phyloP scores from a whole-genome alignment of 2,329 filamentous ascomycete species.

The Orbilia brochopaga region DNA sequence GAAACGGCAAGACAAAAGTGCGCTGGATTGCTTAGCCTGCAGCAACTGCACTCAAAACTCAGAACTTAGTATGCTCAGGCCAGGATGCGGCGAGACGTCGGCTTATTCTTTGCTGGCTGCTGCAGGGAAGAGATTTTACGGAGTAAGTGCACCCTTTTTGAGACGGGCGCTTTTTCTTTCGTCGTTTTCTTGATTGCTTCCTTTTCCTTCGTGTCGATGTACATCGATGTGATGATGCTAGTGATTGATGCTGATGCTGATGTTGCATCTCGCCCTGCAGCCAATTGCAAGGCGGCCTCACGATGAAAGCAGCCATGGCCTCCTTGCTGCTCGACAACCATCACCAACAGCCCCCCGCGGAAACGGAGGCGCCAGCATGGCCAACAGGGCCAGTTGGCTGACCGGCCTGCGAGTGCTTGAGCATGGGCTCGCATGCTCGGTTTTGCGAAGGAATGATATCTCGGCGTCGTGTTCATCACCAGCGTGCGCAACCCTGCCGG shows the following conservation, averaged over 20 bases:
- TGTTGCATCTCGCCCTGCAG: not conserved
- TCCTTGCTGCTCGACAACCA: not conserved
- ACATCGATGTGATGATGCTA: not conserved
- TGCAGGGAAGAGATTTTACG: conserved; percentile 5
- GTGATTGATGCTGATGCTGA: not conserved
- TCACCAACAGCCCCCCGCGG: not conserved
- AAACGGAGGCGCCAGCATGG: not conserved
- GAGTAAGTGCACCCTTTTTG: not conserved
- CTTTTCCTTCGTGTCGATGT: not conserved
- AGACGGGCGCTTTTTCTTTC: conserved; percentile 7
- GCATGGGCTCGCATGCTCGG: not conserved
- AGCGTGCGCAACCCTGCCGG: not conserved
- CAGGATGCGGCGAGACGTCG: conserved; percentile 1
- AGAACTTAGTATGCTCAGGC: too few relatives aligned
- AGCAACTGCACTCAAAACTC: not conserved
- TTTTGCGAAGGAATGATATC: conserved; percentile 6
- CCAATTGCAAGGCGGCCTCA: not conserved
- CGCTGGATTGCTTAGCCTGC: not conserved
- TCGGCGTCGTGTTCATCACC: not conserved
- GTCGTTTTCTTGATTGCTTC: not conserved
- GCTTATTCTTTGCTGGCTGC: not conserved
- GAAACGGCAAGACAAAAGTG: not conserved
- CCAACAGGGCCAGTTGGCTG: not conserved
- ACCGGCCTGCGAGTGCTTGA: too few relatives aligned
- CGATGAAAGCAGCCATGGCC: not conserved